Percentiles rank a stretch among this genome's conserved stretches.
Evolutionary conservation across 208 protist genomes (phyloP).

Genomic region (Acanthamoeba divionensis): DNA sequence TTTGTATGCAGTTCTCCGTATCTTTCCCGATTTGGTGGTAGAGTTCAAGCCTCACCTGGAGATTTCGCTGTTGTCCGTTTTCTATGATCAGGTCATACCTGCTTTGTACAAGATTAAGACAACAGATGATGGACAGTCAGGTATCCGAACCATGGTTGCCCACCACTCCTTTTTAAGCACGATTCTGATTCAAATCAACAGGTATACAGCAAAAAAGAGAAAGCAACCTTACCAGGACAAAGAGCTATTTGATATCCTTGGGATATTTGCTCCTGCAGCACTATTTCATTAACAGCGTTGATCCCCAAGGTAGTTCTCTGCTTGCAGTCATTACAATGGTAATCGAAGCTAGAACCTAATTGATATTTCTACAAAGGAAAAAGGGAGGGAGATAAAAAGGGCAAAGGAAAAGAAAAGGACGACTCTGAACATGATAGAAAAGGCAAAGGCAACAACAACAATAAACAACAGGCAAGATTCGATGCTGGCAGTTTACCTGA

Average conservation of each 20-base stretch:
- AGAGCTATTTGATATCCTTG: background rate
- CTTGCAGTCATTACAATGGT: too few species aligned
- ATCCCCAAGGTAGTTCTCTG: background rate
- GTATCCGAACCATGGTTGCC: too few species aligned
- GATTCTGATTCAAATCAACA: background rate
- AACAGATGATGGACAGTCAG: background rate
- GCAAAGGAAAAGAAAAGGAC: slow-evolving; percentile 3
- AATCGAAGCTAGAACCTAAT: too few species aligned
- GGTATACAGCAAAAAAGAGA: too few species aligned
- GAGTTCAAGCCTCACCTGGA: background rate
- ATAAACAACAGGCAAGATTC: too few species aligned
- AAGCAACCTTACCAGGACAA: background rate
- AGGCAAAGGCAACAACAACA: background rate
- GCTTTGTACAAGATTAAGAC: background rate
- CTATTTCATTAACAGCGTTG: background rate
- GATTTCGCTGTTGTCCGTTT: background rate
- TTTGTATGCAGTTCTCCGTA: background rate
- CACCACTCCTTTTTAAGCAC: background rate
- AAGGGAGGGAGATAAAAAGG: background rate
- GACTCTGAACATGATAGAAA: too few species aligned
- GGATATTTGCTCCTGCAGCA: slow-evolving; percentile 13
- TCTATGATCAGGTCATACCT: slow-evolving; percentile 47
- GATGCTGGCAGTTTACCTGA: background rate
- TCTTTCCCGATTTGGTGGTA: background rate
- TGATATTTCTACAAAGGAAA: background rate